Percentiles rank a stretch among this genome's conserved stretches.
Conservation (phyloP, 2,329 filamentous ascomycete species). For the Didymella pomorum region DNA sequence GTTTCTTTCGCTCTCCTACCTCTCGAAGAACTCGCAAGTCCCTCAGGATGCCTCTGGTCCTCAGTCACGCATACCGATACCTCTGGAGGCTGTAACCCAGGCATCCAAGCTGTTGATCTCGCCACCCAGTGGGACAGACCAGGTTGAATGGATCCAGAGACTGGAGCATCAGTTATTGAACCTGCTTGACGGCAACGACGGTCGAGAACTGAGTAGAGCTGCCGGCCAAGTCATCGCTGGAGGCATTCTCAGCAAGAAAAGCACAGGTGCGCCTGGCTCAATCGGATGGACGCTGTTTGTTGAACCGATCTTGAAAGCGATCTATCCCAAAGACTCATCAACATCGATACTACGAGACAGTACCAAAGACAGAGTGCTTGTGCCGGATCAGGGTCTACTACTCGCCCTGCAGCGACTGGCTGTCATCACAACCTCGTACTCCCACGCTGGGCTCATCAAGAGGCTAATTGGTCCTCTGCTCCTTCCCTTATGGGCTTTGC, state of each 20-base stretch:
- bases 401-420: conserved; percentile 64
- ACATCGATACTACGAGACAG: conserved; percentile 52
- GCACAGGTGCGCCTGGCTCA: conserved; percentile 69
- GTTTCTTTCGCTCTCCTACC: conserved; percentile 74
- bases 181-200: conserved; percentile 68
- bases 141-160: conserved; percentile 67
- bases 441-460: conserved; percentile 70
- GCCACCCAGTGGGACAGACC: conserved; percentile 63
- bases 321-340: conserved; percentile 56
- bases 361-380: conserved; percentile 59
- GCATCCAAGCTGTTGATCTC: conserved; percentile 68
- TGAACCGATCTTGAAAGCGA: conserved; percentile 62
- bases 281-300: conserved; percentile 69
- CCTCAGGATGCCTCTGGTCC: conserved; percentile 36
- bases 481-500: conserved; percentile 69
- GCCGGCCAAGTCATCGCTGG: conserved; percentile 70
- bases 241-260: conserved; percentile 70
- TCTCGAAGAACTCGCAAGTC: conserved; percentile 57
- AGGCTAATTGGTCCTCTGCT: conserved; percentile 67
- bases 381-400: conserved; percentile 59
- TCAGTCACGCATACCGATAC: conserved; percentile 64
- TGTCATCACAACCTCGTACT: conserved; percentile 67
- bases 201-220: conserved; percentile 65
- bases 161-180: conserved; percentile 68
- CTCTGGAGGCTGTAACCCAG: conserved; percentile 71